A percentile compares a stretch with the other conserved stretches of the same genome.
Evolutionary conservation across 345 rosid genomes (phyloP).

Genomic region (Microcos paniculata): DNA sequence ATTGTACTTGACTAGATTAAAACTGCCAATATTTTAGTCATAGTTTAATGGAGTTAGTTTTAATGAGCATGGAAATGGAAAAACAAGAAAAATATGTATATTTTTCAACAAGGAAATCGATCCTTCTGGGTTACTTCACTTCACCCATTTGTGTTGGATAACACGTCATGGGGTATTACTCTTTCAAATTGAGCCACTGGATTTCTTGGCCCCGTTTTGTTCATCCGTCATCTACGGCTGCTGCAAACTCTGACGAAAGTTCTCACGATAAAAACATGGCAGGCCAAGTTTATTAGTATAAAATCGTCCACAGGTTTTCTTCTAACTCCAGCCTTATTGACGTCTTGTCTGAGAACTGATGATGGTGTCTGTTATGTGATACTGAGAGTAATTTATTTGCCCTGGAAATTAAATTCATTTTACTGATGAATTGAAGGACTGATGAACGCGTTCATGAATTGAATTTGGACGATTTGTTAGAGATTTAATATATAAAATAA

Average conservation of each 20-base stretch:
- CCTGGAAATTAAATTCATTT: no score
- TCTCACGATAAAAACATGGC: no score
- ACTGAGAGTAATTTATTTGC: no score
- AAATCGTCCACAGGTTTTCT: no score
- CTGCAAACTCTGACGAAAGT: neutral
- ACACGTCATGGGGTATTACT: constrained; percentile 33
- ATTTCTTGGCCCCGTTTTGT: constrained; percentile 9
- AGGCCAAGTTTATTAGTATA: no score
- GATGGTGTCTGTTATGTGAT: no score
- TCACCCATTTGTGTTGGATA: constrained; percentile 29
- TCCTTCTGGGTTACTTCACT: constrained; percentile 43
- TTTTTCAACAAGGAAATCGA: constrained; percentile 25
- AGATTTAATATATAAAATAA: no score
- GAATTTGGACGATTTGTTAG: neutral
- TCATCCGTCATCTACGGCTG: constrained; percentile 11
- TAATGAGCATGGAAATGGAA: constrained; percentile 12
- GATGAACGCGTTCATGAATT: neutral
- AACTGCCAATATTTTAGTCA: constrained; percentile 7
- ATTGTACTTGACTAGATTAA: constrained; percentile 21
- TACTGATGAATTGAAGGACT: no score
- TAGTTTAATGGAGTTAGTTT: constrained; percentile 33
- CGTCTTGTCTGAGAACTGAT: no score
- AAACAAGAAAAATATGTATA: constrained; percentile 7
- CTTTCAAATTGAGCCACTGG: neutral
- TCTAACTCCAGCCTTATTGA: no score